Evolutionary conservation across 2,329 filamentous ascomycete species (phyloP).

Genomic region (Aureobasidium melanogenum): DNA sequence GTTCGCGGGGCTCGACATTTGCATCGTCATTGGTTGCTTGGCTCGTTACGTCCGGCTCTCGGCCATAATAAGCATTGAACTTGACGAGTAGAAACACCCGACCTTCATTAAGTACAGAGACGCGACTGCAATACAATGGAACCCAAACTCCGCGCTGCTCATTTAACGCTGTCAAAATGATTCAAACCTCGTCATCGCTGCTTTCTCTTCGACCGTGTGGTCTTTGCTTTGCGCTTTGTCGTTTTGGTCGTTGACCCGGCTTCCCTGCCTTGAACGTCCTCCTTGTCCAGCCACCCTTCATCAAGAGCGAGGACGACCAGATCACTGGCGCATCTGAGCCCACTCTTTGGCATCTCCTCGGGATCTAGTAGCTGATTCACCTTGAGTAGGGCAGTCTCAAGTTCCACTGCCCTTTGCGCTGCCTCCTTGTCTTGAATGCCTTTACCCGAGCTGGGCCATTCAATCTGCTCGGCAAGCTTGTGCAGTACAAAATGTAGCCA

Average conservation of each 20-base stretch:
- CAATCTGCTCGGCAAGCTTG: conserved; percentile 39
- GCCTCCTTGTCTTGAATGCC: background rate
- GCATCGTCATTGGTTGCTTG: background rate
- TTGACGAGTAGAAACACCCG: background rate
- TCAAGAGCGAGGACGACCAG: conserved; percentile 25
- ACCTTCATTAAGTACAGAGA: background rate
- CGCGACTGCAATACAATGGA: background rate
- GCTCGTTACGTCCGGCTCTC: background rate
- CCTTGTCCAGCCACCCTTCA: conserved; percentile 27
- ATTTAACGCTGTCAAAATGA: background rate
- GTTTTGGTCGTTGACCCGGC: background rate
- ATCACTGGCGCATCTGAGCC: conserved; percentile 14
- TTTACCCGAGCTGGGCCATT: conserved; percentile 9
- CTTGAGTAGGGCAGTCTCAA: conserved; percentile 29
- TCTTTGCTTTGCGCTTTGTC: conserved; percentile 11
- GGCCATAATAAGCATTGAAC: background rate
- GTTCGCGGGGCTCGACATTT: background rate
- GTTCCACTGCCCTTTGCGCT: conserved; percentile 25
- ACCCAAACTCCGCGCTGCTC: conserved; percentile 4
- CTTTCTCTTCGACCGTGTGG: conserved; percentile 1
- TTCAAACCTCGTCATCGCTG: background rate
- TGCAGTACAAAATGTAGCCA: conserved; percentile 55
- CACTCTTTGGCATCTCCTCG: conserved; percentile 19
- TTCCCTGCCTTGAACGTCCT: conserved; percentile 25
- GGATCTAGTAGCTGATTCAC: conserved; percentile 33